phyloP scores from a whole-genome alignment of 2,329 filamentous ascomycete species.

The Alternaria triticina region DNA sequence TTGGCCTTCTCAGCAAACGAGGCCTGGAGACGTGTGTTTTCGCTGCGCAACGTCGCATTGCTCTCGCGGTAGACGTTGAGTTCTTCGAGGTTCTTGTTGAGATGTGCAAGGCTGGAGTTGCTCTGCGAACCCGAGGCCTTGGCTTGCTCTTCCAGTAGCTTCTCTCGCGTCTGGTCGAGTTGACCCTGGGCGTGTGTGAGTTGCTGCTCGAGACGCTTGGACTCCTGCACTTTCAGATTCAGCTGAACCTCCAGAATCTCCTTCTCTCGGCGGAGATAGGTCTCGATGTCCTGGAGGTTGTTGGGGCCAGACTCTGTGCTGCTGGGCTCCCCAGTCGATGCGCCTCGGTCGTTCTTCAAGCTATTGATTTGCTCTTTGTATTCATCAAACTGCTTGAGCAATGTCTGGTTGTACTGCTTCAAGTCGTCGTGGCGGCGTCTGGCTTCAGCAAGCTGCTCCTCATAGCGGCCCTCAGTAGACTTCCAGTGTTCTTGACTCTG shows the following conservation, averaged over 20 bases:
- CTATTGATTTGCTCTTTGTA: constrained; percentile 79
- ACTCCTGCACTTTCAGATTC: constrained; percentile 85
- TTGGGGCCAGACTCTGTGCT: constrained; percentile 67
- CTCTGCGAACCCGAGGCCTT: constrained; percentile 75
- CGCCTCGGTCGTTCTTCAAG: constrained; percentile 76
- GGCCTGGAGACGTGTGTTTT: constrained; percentile 78
- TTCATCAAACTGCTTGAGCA: constrained; percentile 87
- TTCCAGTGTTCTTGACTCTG: constrained; percentile 90
- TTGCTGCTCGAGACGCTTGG: constrained; percentile 87
- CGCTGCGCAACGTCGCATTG: constrained; percentile 86
- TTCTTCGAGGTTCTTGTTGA: constrained; percentile 94
- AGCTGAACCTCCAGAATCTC: constrained; percentile 98
- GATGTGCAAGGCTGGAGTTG: constrained; percentile 81
- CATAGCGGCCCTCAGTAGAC: constrained; percentile 78
- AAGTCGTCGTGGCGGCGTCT: constrained; percentile 81
- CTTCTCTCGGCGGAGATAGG: constrained; percentile 91
- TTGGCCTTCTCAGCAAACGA: constrained; percentile 76
- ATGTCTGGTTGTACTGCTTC: constrained; percentile 85
- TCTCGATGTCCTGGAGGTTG: constrained; percentile 87
- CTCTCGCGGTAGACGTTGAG: constrained; percentile 96
- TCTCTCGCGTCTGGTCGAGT: constrained; percentile 85
- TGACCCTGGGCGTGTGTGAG: constrained; percentile 85
- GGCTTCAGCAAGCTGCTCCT: constrained; percentile 82
- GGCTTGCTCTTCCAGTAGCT: constrained; percentile 85
- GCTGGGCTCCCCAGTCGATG: constrained; percentile 59